These are phyloP conservation scores for Lodderomyces metapsilosis DNA, from an alignment of 1,139 yeast species.

Conservation along the genomic window DNA sequence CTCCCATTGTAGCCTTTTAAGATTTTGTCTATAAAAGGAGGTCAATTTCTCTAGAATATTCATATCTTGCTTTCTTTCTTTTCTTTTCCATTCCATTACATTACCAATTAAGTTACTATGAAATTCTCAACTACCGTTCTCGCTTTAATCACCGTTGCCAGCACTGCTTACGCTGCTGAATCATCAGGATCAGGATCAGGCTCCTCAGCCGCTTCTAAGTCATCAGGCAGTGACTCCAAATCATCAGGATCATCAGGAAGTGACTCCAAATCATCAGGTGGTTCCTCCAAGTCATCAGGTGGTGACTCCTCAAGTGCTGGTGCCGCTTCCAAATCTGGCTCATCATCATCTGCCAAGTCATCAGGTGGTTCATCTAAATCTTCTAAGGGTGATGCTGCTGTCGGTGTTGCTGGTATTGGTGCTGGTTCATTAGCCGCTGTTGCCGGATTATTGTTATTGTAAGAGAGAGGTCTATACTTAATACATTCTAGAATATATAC, in stretches of 20 bases:
- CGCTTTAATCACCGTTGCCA: slow-evolving; percentile 11
- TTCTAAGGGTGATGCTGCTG: slow-evolving; percentile 16
- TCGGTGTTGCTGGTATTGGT: slow-evolving; percentile 20
- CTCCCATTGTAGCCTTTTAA: no score
- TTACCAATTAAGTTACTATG: slow-evolving; percentile 7
- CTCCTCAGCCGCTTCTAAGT: slow-evolving; percentile 8
- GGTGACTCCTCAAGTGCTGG: slow-evolving; percentile 14
- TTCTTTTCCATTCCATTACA: neutral
- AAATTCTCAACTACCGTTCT: slow-evolving; percentile 12
- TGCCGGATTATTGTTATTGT: slow-evolving; percentile 31
- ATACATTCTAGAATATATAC: no score
- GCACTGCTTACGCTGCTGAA: slow-evolving; percentile 14
- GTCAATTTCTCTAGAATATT: no score
- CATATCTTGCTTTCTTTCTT: no score
- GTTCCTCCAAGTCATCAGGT: slow-evolving; percentile 8
- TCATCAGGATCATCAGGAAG: slow-evolving; percentile 17
- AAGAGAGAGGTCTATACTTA: slow-evolving; percentile 9
- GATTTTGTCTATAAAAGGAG: slow-evolving; percentile 1
- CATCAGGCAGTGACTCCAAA: slow-evolving; percentile 12
- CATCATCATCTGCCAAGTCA: slow-evolving; percentile 13
- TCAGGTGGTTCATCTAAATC: slow-evolving; percentile 9
- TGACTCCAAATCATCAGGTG: slow-evolving; percentile 18
- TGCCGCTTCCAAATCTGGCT: slow-evolving; percentile 17
- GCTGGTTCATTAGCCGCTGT: slow-evolving; percentile 29
- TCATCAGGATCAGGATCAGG: slow-evolving; percentile 11